Evolutionary conservation across 129 eudicot genomes (phyloP).

Genomic region (Chrysanthemum makinoi): DNA sequence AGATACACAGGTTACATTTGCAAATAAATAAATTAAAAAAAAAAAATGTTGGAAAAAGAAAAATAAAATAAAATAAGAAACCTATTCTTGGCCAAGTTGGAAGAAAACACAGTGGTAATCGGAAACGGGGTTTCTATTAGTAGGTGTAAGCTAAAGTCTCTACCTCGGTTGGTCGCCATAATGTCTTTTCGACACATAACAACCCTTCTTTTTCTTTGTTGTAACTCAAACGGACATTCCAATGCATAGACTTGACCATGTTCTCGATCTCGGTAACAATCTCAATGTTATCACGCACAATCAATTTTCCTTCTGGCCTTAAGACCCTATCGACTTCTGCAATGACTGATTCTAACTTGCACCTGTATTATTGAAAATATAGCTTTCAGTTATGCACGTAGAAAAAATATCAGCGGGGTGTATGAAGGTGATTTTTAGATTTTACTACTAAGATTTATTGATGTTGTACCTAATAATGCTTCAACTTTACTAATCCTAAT

Average conservation of each 20-base stretch:
- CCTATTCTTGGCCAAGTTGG: no score
- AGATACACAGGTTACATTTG: no score
- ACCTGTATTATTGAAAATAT: slow-evolving; percentile 31
- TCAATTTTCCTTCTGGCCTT: slow-evolving; percentile 52
- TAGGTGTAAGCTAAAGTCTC: slow-evolving; percentile 41
- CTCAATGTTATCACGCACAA: slow-evolving; percentile 52
- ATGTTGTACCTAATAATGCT: background rate
- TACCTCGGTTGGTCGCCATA: slow-evolving; percentile 53
- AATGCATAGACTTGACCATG: slow-evolving; percentile 57
- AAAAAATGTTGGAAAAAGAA: no score
- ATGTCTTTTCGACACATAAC: slow-evolving; percentile 47
- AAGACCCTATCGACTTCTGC: slow-evolving; percentile 66
- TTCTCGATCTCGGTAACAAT: slow-evolving; percentile 45
- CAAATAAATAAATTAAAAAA: no score
- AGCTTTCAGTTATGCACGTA: no score
- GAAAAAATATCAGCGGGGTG: no score
- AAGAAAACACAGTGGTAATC: background rate
- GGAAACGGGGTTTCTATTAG: background rate
- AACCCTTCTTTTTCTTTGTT: slow-evolving; percentile 47
- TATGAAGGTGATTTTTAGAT: background rate
- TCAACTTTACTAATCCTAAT: background rate
- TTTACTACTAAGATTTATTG: background rate
- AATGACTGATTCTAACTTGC: slow-evolving; percentile 49
- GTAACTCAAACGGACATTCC: slow-evolving; percentile 44
- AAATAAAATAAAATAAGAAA: no score